A percentile compares a stretch with the other conserved stretches of the same genome.
Conservation (phyloP, 352 stramenopile species). For the Phytophthora palmivora region DNA sequence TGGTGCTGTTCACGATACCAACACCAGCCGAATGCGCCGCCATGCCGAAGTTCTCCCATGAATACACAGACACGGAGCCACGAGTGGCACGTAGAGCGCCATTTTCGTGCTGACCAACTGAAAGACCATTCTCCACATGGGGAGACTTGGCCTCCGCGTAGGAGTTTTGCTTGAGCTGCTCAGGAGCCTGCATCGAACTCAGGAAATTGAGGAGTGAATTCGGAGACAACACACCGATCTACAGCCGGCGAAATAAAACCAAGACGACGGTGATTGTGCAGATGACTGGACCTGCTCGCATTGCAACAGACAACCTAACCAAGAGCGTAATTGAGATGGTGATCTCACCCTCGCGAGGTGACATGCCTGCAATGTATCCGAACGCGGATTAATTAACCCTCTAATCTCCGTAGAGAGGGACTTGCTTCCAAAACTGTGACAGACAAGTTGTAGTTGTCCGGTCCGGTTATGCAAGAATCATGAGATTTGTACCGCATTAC, state of each 20-base stretch:
- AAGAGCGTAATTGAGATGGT: slow-evolving; percentile 26
- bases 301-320: slow-evolving; percentile 26
- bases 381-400: slow-evolving; percentile 21
- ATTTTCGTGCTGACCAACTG: slow-evolving; percentile 34
- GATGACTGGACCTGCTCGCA: slow-evolving; percentile 35
- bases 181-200: slow-evolving; percentile 28
- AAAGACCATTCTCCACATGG: slow-evolving; percentile 20
- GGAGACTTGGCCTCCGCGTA: slow-evolving; percentile 44
- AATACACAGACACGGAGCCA: slow-evolving; percentile 51
- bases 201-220: slow-evolving; percentile 35
- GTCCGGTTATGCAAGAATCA: slow-evolving; percentile 23
- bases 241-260: neutral
- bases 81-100: slow-evolving; percentile 39
- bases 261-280: neutral
- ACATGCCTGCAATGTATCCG: neutral
- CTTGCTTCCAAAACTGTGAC: slow-evolving; percentile 22
- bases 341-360: slow-evolving; percentile 15
- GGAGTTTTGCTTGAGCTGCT: slow-evolving; percentile 41
- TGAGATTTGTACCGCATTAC: slow-evolving; percentile 11
- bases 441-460: slow-evolving; percentile 26
- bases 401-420: slow-evolving; percentile 35
- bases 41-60: slow-evolving; percentile 53
- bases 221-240: neutral
- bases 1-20: slow-evolving; percentile 56
- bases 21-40: slow-evolving; percentile 51